Base-by-base conservation (phyloP, 2,329 filamentous ascomycete species). In the Graphiopsis chlorocephala region DNA sequence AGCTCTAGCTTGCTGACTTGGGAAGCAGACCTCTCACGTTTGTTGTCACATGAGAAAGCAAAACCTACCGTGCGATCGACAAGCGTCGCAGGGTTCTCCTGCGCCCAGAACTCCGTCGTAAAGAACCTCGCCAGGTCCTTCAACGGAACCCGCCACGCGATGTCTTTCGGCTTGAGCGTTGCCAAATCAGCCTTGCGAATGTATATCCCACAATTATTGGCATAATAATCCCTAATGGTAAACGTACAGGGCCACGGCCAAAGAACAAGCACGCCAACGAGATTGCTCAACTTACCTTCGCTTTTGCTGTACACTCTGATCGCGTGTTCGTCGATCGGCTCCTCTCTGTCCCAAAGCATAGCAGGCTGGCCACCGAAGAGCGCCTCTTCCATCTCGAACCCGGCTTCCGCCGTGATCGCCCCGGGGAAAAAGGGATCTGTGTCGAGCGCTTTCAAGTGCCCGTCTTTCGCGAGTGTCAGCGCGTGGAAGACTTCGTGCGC, bases 401-500 rank as follows among this genome's bases (percentile, higher is more conserved):
- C 61, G 2, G 38, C n/a, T 17, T 64, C 61, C 1, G 61, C 52
- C 5, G 31, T 25, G 4, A 20, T 5, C 2, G 38, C 61, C 12
- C 31, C 45, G 20, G 28, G 42, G n/a, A 57, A 58, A n/a, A 57
- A 64, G 0, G 45, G 38, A 12, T 64, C 61, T 2, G 33, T 58
- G 20, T 20, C 28, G 14, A 56, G 17, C 4, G 6, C 28, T n/a
- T 11, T 12, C 6, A 5, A 0, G 25, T 50, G 52, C 4, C 61
- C 61, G 26, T 58, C 52, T 11, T 10, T 14, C 1, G 61, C 61
- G 52, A 50, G 35, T 3, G 15, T 7, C 12, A 64, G 61, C 4
- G 38, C 61, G 52, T 64, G 61, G 38, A 38, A 57, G 11, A 35
- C 53, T n/a, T 64, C 61, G 35, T 64, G 61, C 12, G 45, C 52